A percentile compares a stretch with the other conserved stretches of the same genome.
phyloP scores from a whole-genome alignment of 495 filamentous ascomycete species.

The Lichina pygmaea region DNA sequence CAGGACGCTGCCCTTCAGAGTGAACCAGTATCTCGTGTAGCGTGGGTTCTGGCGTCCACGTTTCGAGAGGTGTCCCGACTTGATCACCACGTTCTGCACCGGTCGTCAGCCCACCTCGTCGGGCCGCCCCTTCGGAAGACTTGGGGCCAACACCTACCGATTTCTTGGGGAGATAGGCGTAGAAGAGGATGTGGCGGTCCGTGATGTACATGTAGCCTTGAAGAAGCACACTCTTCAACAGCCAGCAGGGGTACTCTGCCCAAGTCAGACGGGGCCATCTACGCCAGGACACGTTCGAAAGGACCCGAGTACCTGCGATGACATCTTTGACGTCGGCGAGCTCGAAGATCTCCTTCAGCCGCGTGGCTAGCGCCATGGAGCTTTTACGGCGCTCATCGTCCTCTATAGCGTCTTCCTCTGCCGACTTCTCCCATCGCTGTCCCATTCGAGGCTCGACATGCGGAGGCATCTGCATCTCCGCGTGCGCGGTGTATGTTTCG shows the following conservation, averaged over 20 bases:
- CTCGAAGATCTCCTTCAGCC: constrained; percentile 69
- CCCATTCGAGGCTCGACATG: not conserved
- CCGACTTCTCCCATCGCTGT: not conserved
- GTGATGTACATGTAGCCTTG: constrained; percentile 97
- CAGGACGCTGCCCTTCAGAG: constrained; percentile 79
- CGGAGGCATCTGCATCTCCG: not conserved
- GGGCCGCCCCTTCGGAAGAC: not conserved
- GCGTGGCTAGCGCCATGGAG: constrained; percentile 27
- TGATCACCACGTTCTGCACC: constrained; percentile 39
- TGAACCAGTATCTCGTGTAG: constrained; percentile 89
- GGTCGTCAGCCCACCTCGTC: constrained; percentile 12
- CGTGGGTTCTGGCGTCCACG: constrained; percentile 71
- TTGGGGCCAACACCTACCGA: constrained; percentile 21
- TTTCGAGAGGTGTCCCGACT: constrained; percentile 75
- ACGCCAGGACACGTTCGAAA: not conserved
- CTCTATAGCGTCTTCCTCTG: constrained; percentile 6
- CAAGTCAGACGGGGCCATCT: not conserved
- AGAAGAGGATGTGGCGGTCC: constrained; percentile 79
- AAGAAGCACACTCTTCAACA: constrained; percentile 74
- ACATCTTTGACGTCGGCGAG: constrained; percentile 68
- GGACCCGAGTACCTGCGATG: constrained; percentile 28
- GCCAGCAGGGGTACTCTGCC: constrained; percentile 78
- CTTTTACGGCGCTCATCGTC: constrained; percentile 12
- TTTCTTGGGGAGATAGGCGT: constrained; percentile 86
- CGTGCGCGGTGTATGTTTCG: not conserved